Evolutionary conservation across 352 stramenopile genomes (phyloP).

Genomic region (Pythium phragmitis): DNA sequence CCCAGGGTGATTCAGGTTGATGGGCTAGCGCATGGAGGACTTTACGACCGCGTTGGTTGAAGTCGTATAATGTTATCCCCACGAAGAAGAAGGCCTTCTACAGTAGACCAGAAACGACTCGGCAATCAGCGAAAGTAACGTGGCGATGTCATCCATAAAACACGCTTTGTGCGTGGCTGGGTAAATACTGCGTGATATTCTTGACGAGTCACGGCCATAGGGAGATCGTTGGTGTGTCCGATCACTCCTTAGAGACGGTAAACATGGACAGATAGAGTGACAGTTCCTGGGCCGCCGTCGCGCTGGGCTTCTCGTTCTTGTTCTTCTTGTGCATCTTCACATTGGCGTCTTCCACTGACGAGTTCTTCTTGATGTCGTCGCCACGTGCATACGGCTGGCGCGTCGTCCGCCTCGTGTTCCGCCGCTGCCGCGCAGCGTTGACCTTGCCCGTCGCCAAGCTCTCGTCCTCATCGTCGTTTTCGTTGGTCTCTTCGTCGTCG

Average conservation of each 20-base stretch:
- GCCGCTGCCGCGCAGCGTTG: slow-evolving; percentile 5
- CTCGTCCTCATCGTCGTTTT: slow-evolving; percentile 5
- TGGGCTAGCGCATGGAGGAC: too few species aligned
- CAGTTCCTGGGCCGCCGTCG: slow-evolving; percentile 26
- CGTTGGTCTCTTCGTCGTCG: slow-evolving; percentile 35
- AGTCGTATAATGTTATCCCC: too few species aligned
- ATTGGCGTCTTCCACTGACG: neutral
- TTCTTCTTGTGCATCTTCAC: neutral
- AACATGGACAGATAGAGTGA: slow-evolving; percentile 50
- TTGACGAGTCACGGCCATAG: neutral
- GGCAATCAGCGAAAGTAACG: too few species aligned
- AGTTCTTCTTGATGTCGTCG: neutral
- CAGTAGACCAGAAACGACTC: too few species aligned
- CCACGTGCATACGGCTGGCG: slow-evolving; percentile 12
- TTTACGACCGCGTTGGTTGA: too few species aligned
- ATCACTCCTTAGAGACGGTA: slow-evolving; percentile 34
- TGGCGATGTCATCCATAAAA: too few species aligned
- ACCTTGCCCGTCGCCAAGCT: neutral
- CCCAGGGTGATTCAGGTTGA: too few species aligned
- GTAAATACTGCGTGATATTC: too few species aligned
- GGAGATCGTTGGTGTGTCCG: neutral
- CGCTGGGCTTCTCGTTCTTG: slow-evolving; percentile 8
- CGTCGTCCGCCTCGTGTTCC: neutral
- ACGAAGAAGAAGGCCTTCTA: too few species aligned
- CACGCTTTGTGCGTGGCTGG: too few species aligned